phyloP scores from a whole-genome alignment of 1,284 basidiomycete species.

The Limonomyces culmigenus region DNA sequence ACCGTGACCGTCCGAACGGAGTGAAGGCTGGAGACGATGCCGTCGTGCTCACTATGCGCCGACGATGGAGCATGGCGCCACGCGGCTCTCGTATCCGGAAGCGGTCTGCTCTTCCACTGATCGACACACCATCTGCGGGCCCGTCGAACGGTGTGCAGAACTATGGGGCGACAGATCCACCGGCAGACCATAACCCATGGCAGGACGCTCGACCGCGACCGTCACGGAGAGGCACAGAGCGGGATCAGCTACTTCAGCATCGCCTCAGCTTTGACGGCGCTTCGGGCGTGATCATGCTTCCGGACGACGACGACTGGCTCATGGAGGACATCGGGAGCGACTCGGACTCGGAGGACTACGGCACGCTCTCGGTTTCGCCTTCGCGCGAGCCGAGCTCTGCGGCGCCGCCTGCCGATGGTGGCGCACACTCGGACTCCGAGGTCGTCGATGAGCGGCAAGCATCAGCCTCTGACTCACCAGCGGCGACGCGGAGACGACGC shows the following conservation, averaged over 20 bases:
- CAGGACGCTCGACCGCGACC: conserved; percentile 19
- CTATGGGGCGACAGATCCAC: not conserved
- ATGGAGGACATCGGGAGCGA: conserved; percentile 26
- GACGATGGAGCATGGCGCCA: not conserved
- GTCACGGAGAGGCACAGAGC: conserved; percentile 10
- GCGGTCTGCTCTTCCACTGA: conserved; percentile 2
- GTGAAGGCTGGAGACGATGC: conserved; percentile 34
- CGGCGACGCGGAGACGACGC: conserved; percentile 23
- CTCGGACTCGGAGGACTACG: conserved; percentile 10
- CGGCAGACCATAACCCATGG: conserved; percentile 31
- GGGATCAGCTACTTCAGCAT: conserved; percentile 20
- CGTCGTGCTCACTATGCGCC: conserved; percentile 57
- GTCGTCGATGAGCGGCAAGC: conserved; percentile 4
- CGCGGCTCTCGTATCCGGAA: not conserved
- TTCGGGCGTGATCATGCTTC: conserved; percentile 71
- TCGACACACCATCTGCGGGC: conserved; percentile 5
- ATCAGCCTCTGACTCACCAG: conserved; percentile 10
- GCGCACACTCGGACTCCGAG: not conserved
- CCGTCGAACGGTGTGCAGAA: conserved; percentile 5
- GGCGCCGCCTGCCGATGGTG: not conserved
- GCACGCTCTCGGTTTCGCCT: conserved; percentile 2
- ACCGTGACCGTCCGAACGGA: conserved; percentile 20
- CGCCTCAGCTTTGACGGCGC: conserved; percentile 64
- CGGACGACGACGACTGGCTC: conserved; percentile 61
- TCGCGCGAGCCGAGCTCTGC: conserved; percentile 4